Evolutionary conservation across 1,284 basidiomycete genomes (phyloP), one percentile per base, ranked within the genome.

Genomic region (Mycena sp.): DNA sequence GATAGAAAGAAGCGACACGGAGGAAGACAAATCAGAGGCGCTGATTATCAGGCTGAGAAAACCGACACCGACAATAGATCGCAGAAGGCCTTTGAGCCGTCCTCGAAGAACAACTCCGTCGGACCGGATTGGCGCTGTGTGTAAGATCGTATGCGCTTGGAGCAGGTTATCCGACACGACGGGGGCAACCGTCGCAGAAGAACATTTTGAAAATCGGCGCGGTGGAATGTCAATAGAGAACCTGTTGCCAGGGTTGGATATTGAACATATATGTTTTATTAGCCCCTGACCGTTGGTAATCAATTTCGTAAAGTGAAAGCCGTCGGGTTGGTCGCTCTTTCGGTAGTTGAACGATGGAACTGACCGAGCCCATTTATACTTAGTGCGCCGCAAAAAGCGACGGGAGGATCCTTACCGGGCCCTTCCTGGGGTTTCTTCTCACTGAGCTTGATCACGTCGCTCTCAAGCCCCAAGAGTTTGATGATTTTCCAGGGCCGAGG

Each of bases 181-280:
- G 76, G 66, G 5, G 80, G 78, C 17, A 86, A 73, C 53, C 76
- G 78, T 51, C 74, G 69, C 14, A 86, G 76, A 58, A 86, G 78
- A 0, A 78, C 80, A 46, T 76, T 75, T 57, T 85, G 83, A 65
- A 86, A 84, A 65, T 86, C 83, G 32, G 83, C 79, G 3, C 85
- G 79, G 71, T 85, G 84, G 64, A 85, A 80, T 23, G 77, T 73
- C 60, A 81, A 72, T 55, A 83, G 67, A 49, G 72, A 73, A 32
- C 83, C 85, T 87, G 67, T 14, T 32, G n/a, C 50, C 46, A 32
- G 21, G 40, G 28, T 56, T 37, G 14, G 32, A 14, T 14, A 35
- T 14, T 35, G 7, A 14, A 35, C 14, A 14, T 35, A 41, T 50
- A 26, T 17, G 37, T 6, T n/a, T 37, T 21, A 32, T 23, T 9